These are phyloP conservation scores for Leptodermis oblonga DNA, from an alignment of 257 asterid genomes.

Conservation along the genomic window DNA sequence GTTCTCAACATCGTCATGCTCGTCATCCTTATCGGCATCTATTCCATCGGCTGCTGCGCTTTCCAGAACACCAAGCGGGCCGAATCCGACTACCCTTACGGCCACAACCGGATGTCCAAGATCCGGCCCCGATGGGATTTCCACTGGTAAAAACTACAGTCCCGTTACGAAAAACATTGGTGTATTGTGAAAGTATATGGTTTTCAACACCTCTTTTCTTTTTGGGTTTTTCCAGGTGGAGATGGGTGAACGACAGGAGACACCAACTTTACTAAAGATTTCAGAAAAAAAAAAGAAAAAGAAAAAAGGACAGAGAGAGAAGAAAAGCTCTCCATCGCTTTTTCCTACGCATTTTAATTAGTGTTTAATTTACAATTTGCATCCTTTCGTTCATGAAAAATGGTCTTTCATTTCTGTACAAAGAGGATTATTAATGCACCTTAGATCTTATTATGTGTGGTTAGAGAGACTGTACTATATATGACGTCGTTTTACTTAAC, in stretches of 20 bases:
- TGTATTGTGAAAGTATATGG: no score
- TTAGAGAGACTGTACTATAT: no score
- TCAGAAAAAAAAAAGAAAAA: no score
- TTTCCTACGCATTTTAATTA: constrained; percentile 5
- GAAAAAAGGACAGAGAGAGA: neutral
- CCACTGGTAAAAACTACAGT: constrained; percentile 52
- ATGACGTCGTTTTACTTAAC: no score
- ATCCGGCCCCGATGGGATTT: constrained; percentile 94
- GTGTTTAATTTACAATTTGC: neutral
- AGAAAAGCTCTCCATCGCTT: neutral
- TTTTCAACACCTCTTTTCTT: neutral
- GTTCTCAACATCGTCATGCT: constrained; percentile 80
- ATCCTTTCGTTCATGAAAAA: neutral
- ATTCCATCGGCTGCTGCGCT: constrained; percentile 92
- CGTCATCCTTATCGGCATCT: constrained; percentile 68
- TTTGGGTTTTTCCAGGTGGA: constrained; percentile 53
- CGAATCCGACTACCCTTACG: constrained; percentile 53
- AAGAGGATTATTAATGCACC: no score
- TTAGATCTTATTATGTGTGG: no score
- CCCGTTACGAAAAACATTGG: no score
- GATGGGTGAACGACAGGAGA: constrained; percentile 88
- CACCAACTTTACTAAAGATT: constrained; percentile 60
- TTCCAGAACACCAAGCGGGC: constrained; percentile 71
- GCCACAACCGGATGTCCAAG: constrained; percentile 76
- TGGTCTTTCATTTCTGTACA: no score